Conservation (phyloP, 2,329 filamentous ascomycete genomes). For the Ceratocystis colombiana region DNA sequence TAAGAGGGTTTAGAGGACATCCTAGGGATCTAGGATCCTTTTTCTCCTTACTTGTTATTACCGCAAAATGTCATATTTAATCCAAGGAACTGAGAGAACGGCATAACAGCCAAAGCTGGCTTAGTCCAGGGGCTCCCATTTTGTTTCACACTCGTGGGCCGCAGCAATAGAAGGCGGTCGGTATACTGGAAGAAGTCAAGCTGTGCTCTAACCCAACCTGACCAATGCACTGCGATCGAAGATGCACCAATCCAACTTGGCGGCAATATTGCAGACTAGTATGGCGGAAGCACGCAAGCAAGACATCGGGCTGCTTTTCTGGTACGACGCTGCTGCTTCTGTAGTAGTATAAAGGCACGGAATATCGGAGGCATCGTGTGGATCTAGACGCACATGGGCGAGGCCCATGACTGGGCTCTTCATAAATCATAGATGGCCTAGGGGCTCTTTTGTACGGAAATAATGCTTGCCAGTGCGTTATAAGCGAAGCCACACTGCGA, state of each 20-base stretch:
- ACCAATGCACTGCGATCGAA: too few relatives aligned
- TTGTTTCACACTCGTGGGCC: not conserved
- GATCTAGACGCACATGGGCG: not conserved
- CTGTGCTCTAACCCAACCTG: too few relatives aligned
- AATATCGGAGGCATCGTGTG: not conserved
- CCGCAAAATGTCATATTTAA: not conserved
- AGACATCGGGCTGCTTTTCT: not conserved
- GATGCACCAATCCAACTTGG: too few relatives aligned
- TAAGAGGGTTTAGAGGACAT: too few relatives aligned
- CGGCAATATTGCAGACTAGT: too few relatives aligned
- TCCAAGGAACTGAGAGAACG: not conserved
- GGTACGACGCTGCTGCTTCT: not conserved
- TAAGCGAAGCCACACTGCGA: slow-evolving; percentile 9
- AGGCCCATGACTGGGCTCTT: too few relatives aligned
- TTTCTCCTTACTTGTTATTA: not conserved
- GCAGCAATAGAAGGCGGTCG: not conserved
- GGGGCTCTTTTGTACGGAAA: not conserved
- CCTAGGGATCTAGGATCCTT: too few relatives aligned
- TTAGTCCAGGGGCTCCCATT: not conserved
- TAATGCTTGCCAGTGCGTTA: not conserved
- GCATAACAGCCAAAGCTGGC: not conserved
- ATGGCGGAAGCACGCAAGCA: not conserved
- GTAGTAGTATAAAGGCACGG: not conserved
- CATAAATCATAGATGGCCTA: too few relatives aligned
- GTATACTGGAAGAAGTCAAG: too few relatives aligned